Base-by-base conservation (phyloP, 768 basidiomycete genomes). In the Rhizopogon vinicolor region DNA sequence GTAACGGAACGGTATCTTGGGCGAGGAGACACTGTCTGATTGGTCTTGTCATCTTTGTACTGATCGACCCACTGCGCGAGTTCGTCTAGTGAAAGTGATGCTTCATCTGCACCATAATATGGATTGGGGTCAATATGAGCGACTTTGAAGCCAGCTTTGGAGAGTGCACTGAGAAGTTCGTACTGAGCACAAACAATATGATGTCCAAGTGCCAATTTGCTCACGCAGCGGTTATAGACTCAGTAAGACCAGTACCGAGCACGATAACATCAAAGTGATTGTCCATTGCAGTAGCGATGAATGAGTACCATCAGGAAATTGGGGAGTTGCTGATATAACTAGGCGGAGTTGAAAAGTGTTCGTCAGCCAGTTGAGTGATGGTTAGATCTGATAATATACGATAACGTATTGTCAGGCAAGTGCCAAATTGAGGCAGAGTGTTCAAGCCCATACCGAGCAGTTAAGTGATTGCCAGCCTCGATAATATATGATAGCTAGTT, bases 211-310 rank as follows among this genome's bases (percentile, higher is more conserved):
- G 29, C n/a, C 50, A 46, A 51, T 44, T 46, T 51, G 72, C 91
- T 82, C 73, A 96, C 93, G 94, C 92, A 60, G 94, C 91, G 50
- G 81, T 71, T 37, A 98, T 91, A 10, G 93, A 93, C 65, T 95
- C 87, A 37, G 87, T 78, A 4, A 98, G 73, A 1, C 88, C 89
- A n/a, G 89, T 91, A 5, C 90, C 89, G 44, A 91, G 68, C 41
- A 91, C 73, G 40, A 87, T 74, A 31, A 82, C 81, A 59, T 92
- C 88, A 59, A 89, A 87, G 39, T 72, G 65, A 56, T 71, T 62
- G 2, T 76, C 72, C 73, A 74, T 77, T 28, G 39, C 10, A 14
- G 25, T 7, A 28, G 44, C 33, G 19, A 41, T 49, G 14, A 18
- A 22, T 22, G 46, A 12, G 33, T 25, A 22, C 22, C 29, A 31